phyloP scores from a whole-genome alignment of 139 green algal species.

The Chlorella sp. region DNA sequence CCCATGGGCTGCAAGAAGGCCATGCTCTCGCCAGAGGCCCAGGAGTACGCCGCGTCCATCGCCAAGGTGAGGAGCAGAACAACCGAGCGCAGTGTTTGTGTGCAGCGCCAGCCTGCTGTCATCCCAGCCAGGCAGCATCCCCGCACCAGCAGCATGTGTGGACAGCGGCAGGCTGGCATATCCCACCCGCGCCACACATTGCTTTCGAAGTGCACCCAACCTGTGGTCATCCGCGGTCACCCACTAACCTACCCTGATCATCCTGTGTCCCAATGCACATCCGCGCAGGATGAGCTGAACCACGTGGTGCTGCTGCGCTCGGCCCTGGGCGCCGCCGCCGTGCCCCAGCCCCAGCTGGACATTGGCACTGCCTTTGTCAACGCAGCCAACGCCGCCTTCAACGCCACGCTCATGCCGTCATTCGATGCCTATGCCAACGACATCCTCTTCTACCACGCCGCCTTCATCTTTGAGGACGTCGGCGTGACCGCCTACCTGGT shows the following conservation, averaged over 20 bases:
- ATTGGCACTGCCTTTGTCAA: constrained; percentile 41
- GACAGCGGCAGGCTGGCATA: no score
- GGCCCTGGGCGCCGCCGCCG: constrained; percentile 22
- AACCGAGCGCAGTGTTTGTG: no score
- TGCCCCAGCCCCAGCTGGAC: constrained; percentile 32
- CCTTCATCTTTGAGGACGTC: constrained; percentile 57
- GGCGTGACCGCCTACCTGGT: constrained; percentile 42
- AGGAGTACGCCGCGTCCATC: not conserved
- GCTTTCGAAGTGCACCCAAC: no score
- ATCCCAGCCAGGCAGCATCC: no score
- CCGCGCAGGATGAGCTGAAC: constrained; percentile 16
- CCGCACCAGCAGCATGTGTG: no score
- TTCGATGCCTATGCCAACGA: constrained; percentile 40
- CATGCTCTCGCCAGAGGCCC: not conserved
- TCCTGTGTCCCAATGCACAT: no score
- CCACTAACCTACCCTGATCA: no score
- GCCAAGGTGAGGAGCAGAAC: not conserved
- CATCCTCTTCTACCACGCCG: constrained; percentile 43
- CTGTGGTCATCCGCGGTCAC: no score
- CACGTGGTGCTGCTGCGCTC: constrained; percentile 18
- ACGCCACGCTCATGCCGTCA: constrained; percentile 22
- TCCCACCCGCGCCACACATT: no score
- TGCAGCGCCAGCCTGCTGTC: no score
- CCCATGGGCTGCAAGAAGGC: constrained; percentile 4
- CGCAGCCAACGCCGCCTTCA: constrained; percentile 30